phyloP scores from a whole-genome alignment of 495 filamentous ascomycete species.

The Xylaria castorea region DNA sequence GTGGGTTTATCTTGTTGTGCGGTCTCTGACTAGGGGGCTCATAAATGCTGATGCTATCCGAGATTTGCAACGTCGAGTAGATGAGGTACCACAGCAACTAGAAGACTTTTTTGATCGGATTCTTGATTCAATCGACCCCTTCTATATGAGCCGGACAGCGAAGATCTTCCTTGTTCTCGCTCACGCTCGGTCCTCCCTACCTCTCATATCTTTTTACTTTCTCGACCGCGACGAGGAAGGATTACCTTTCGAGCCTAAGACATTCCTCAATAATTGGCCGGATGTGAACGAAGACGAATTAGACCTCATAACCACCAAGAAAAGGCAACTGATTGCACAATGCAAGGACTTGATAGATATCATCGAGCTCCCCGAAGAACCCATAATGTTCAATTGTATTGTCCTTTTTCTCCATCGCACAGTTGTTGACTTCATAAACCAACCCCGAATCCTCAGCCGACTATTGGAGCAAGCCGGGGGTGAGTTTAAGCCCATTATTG shows the following conservation, averaged over 20 bases:
- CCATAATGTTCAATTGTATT: background rate
- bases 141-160: background rate
- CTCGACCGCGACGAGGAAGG: background rate
- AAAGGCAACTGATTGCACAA: conserved; percentile 1
- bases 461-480: background rate
- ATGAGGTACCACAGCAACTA: conserved; percentile 33
- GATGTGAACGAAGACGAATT: background rate
- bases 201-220: conserved; percentile 3
- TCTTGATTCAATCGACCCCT: background rate
- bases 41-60: conserved; percentile 32
- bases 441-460: background rate
- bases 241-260: background rate
- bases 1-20: conserved; percentile 42
- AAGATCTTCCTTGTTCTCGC: conserved; percentile 2
- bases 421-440: background rate
- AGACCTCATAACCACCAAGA: conserved; percentile 13
- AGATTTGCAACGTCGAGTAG: conserved; percentile 32
- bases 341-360: conserved; percentile 8
- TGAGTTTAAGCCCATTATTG: background rate
- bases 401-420: background rate
- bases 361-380: background rate
- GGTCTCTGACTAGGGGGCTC: conserved; percentile 32
- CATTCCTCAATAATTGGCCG: background rate
- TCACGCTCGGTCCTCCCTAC: background rate
- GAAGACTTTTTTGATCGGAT: conserved; percentile 35